A percentile compares a stretch with the other conserved stretches of the same genome.
Conservation (phyloP, 2,329 filamentous ascomycete species). For the Paraconiothyrium brasiliense region DNA sequence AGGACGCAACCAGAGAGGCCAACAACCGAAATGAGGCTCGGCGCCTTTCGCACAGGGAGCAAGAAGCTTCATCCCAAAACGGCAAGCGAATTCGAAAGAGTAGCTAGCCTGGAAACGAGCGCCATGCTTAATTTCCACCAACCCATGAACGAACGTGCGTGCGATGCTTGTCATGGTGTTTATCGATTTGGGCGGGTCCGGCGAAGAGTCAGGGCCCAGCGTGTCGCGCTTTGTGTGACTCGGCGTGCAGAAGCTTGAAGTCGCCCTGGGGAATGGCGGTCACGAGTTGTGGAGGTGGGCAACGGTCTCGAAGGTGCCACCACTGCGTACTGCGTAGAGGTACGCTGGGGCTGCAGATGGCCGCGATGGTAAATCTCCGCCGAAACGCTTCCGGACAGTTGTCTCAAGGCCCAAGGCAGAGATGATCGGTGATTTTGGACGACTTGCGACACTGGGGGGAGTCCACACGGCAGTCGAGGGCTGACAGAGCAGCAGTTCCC, state of each 20-base stretch:
- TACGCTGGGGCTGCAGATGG: conserved; percentile 1
- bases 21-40: conserved; percentile 36
- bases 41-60: conserved; percentile 18
- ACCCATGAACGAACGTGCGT: conserved; percentile 15
- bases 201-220: conserved; percentile 14
- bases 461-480: conserved; percentile 27
- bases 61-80: conserved; percentile 21
- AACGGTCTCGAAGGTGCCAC: background rate
- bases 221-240: conserved; percentile 10
- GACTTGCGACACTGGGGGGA: conserved; percentile 22
- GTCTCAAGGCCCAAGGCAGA: conserved; percentile 14
- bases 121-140: conserved; percentile 33
- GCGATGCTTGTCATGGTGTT: conserved; percentile 18
- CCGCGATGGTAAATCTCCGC: conserved; percentile 12
- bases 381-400: conserved; percentile 10
- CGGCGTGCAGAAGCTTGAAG: conserved; percentile 20
- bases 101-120: conserved; percentile 23
- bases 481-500: conserved; percentile 21
- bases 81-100: conserved; percentile 11
- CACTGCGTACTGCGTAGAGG: background rate
- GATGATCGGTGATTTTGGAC: conserved; percentile 18
- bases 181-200: conserved; percentile 28
- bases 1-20: conserved; percentile 14
- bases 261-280: conserved; percentile 5
- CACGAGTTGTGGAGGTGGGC: conserved; percentile 6